These are phyloP conservation scores for Aspergillus hiratsukae DNA, from an alignment of 2,329 filamentous ascomycete species.

Conservation along the genomic window DNA sequence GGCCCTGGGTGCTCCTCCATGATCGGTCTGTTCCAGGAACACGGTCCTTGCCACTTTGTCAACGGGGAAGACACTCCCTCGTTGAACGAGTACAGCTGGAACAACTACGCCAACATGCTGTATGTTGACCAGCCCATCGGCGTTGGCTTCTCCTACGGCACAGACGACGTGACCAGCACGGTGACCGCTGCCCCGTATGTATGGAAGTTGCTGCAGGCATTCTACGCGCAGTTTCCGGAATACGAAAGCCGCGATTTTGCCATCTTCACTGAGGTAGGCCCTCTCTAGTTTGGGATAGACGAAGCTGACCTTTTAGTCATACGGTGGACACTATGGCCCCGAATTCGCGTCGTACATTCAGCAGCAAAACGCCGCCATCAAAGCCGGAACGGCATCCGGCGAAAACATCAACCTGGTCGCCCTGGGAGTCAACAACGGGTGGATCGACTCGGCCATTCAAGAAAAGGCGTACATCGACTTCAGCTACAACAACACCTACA, in stretches of 20 bases:
- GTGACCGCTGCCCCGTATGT: constrained; percentile 46
- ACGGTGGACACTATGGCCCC: constrained; percentile 35
- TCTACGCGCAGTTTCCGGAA: constrained; percentile 34
- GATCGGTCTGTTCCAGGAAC: constrained; percentile 40
- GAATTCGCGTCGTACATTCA: constrained; percentile 35
- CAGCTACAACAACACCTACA: constrained; percentile 46
- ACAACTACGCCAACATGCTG: constrained; percentile 59
- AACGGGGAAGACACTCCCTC: constrained; percentile 40
- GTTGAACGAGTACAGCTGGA: constrained; percentile 54
- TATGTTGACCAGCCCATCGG: constrained; percentile 61
- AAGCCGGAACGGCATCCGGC: constrained; percentile 36
- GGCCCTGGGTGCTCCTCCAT: constrained; percentile 44
- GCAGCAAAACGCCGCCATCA: constrained; percentile 32
- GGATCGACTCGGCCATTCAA: constrained; percentile 47
- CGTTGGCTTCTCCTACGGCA: constrained; percentile 50
- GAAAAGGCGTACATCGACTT: constrained; percentile 44
- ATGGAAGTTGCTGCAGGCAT: constrained; percentile 55
- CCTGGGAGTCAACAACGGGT: constrained; percentile 55
- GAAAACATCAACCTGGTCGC: constrained; percentile 49
- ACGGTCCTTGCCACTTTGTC: constrained; percentile 41
- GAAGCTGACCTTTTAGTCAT: constrained; percentile 19
- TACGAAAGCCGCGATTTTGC: constrained; percentile 36
- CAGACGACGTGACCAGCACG: constrained; percentile 36
- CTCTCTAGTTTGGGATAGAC: neutral
- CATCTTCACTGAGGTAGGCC: constrained; percentile 28